Evolutionary conservation across 148 eudicot genomes (phyloP).

Genomic region (Spergularia marina): DNA sequence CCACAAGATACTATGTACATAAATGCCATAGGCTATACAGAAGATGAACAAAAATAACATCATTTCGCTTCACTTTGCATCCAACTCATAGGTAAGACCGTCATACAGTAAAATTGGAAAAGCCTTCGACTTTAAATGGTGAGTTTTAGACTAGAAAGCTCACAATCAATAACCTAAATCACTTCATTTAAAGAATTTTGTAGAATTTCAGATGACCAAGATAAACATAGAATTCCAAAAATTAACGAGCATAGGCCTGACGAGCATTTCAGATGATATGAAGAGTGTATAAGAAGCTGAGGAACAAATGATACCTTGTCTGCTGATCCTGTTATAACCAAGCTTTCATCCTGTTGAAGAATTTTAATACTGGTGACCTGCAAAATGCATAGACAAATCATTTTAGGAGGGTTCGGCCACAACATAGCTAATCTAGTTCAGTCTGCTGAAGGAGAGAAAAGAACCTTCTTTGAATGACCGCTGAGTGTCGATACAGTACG

Average conservation of each 20-base stretch:
- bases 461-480: constrained; percentile 96
- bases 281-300: neutral
- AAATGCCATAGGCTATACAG: too few species aligned
- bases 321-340: constrained; percentile 83
- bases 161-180: too few species aligned
- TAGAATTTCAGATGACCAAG: neutral
- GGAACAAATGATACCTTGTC: constrained; percentile 56
- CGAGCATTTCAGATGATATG: neutral
- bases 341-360: constrained; percentile 53
- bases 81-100: too few species aligned
- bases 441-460: constrained; percentile 5
- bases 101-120: too few species aligned
- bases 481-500: constrained; percentile 83
- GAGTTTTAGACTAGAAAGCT: too few species aligned
- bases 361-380: constrained; percentile 85
- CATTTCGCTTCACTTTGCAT: too few species aligned
- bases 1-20: too few species aligned
- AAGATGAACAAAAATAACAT: too few species aligned
- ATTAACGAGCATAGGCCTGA: neutral
- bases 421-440: neutral
- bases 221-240: neutral
- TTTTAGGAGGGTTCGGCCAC: neutral
- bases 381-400: neutral
- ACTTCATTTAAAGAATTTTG: too few species aligned
- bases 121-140: too few species aligned